Conservation (phyloP, 257 asterid genomes). For the Misopates orontium region DNA sequence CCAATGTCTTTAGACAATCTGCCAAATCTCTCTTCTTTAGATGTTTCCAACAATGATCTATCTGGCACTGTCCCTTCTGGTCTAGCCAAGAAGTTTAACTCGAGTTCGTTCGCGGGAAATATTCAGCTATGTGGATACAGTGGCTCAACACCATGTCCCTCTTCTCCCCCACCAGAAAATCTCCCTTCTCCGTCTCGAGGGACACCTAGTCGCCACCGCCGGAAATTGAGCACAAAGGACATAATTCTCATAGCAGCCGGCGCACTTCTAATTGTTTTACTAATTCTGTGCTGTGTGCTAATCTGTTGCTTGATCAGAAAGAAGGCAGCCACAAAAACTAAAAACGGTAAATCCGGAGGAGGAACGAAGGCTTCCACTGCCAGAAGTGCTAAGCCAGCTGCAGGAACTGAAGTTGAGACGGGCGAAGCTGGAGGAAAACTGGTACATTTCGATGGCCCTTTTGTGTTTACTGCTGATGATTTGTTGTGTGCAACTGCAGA, state of each 20-base stretch:
- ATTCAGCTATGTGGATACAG: constrained; percentile 77
- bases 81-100: constrained; percentile 64
- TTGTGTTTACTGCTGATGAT: constrained; percentile 86
- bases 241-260: constrained; percentile 52
- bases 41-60: constrained; percentile 77
- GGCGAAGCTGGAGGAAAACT: constrained; percentile 88
- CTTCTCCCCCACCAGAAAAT: constrained; percentile 46
- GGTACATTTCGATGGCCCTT: constrained; percentile 91
- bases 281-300: constrained; percentile 39
- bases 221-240: constrained; percentile 48
- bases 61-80: constrained; percentile 67
- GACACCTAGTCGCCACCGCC: constrained; percentile 16
- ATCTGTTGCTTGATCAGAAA: constrained; percentile 51
- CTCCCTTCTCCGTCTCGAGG: constrained; percentile 43
- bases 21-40: constrained; percentile 50
- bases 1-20: constrained; percentile 52
- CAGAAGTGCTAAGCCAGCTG: constrained; percentile 35
- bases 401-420: constrained; percentile 40
- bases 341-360: constrained; percentile 27
- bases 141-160: constrained; percentile 51
- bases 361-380: constrained; percentile 26
- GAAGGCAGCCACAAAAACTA: constrained; percentile 29
- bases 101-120: constrained; percentile 80
- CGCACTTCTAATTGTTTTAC: constrained; percentile 42
- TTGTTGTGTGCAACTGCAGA: constrained; percentile 93